A percentile compares a stretch with the other conserved stretches of the same genome.
Conservation (phyloP, 257 asterid species). For the Solanum stenotomum region DNA sequence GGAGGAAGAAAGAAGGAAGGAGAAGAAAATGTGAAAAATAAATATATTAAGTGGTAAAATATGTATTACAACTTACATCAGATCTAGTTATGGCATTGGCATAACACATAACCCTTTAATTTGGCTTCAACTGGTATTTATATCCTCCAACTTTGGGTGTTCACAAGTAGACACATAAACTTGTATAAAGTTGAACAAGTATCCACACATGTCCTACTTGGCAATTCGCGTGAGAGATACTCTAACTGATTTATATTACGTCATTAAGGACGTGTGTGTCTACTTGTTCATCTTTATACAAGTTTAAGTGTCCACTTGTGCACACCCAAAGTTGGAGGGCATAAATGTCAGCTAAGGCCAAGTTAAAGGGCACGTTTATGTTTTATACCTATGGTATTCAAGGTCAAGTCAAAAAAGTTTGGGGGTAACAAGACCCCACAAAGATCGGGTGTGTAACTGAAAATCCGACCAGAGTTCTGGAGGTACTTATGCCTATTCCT, state of each 20-base stretch:
- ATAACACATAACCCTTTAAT: background rate
- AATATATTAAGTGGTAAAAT: background rate
- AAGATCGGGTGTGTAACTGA: background rate
- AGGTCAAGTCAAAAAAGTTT: background rate
- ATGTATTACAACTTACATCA: background rate
- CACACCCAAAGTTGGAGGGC: background rate
- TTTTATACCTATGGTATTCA: background rate
- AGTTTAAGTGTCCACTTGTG: background rate
- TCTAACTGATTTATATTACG: background rate
- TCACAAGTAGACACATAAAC: background rate
- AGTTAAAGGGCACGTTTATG: background rate
- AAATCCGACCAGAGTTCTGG: background rate
- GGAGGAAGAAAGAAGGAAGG: background rate
- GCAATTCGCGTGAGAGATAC: background rate
- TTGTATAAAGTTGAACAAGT: background rate
- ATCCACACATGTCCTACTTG: background rate
- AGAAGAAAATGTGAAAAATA: background rate
- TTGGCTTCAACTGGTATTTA: background rate
- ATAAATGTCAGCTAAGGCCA: background rate
- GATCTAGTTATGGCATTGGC: background rate
- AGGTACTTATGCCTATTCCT: background rate
- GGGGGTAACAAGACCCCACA: background rate
- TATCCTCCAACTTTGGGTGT: background rate
- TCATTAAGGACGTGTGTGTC: background rate
- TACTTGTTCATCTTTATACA: background rate